phyloP scores from a whole-genome alignment of 768 basidiomycete genomes.

The Suillus luteus region DNA sequence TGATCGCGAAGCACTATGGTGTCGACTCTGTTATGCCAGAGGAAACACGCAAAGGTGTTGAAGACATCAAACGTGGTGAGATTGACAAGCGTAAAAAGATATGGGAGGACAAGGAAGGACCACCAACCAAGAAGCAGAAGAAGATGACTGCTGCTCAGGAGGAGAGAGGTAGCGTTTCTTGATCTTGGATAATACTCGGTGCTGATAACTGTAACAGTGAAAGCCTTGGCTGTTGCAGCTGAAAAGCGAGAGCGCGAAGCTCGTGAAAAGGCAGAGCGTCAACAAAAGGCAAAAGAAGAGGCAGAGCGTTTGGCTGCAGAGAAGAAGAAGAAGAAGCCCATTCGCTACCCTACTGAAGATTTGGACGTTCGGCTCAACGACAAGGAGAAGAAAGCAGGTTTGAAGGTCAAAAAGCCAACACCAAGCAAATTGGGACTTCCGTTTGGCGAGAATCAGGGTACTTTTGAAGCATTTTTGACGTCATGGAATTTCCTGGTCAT shows the following conservation, averaged over 20 bases:
- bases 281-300: conserved; percentile 66
- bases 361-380: conserved; percentile 79
- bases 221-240: conserved; percentile 39
- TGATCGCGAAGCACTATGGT: conserved; percentile 82
- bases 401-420: conserved; percentile 64
- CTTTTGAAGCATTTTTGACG: conserved; percentile 87
- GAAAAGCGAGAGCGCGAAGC: conserved; percentile 73
- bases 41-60: conserved; percentile 76
- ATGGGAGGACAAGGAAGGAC: conserved; percentile 87
- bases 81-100: conserved; percentile 92
- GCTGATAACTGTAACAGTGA: conserved; percentile 23
- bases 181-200: conserved; percentile 11
- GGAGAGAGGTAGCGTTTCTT: conserved; percentile 58
- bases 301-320: conserved; percentile 71
- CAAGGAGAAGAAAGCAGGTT: conserved; percentile 81
- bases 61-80: conserved; percentile 81
- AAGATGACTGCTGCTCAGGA: conserved; percentile 74
- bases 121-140: conserved; percentile 80
- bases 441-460: conserved; percentile 60
- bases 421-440: conserved; percentile 65
- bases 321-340: conserved; percentile 85
- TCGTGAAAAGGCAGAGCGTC: conserved; percentile 67
- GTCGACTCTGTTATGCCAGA: conserved; percentile 87
- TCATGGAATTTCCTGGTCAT: conserved; percentile 93
- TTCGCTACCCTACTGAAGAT: conserved; percentile 94